These are phyloP conservation scores for Paecilomyces sp. DNA, from an alignment of 2,329 filamentous ascomycete genomes.

Conservation along the genomic window DNA sequence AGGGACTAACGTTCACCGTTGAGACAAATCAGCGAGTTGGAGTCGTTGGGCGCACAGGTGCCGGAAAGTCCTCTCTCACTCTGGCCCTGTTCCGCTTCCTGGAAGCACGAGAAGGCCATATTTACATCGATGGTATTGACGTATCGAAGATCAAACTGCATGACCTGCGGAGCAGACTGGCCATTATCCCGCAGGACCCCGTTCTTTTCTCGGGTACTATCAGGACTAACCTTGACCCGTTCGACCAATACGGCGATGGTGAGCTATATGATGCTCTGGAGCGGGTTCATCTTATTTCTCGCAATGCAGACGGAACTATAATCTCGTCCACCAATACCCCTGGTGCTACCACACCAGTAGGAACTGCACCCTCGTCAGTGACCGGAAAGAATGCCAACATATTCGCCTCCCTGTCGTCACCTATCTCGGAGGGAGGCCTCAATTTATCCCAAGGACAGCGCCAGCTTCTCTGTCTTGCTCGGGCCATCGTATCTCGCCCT, in stretches of 20 bases:
- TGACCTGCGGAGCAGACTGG: conserved; percentile 63
- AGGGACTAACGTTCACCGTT: conserved; percentile 60
- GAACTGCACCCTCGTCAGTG: neutral
- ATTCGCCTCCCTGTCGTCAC: conserved; percentile 55
- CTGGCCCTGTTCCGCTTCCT: conserved; percentile 72
- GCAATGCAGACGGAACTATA: conserved; percentile 30
- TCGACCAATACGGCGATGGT: conserved; percentile 60
- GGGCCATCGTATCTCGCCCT: conserved; percentile 63
- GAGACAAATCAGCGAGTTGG: conserved; percentile 63
- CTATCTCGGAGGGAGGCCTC: conserved; percentile 63
- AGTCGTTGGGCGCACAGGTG: conserved; percentile 71
- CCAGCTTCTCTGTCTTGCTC: conserved; percentile 67
- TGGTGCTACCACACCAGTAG: neutral
- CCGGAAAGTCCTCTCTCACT: conserved; percentile 70
- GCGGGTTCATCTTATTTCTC: conserved; percentile 59
- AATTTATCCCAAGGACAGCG: conserved; percentile 72
- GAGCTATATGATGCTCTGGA: conserved; percentile 63
- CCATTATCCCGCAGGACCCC: conserved; percentile 78
- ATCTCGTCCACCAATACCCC: conserved; percentile 8
- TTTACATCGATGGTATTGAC: conserved; percentile 66
- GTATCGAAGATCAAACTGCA: conserved; percentile 65
- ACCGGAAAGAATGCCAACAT: conserved; percentile 44
- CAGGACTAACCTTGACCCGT: conserved; percentile 69
- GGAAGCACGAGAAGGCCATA: conserved; percentile 58
- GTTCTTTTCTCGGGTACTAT: conserved; percentile 76